A percentile compares a stretch with the other conserved stretches of the same genome.
These are phyloP conservation scores for Simplicillium sp. DNA, from an alignment of 2,329 filamentous ascomycete species.

Conservation along the genomic window DNA sequence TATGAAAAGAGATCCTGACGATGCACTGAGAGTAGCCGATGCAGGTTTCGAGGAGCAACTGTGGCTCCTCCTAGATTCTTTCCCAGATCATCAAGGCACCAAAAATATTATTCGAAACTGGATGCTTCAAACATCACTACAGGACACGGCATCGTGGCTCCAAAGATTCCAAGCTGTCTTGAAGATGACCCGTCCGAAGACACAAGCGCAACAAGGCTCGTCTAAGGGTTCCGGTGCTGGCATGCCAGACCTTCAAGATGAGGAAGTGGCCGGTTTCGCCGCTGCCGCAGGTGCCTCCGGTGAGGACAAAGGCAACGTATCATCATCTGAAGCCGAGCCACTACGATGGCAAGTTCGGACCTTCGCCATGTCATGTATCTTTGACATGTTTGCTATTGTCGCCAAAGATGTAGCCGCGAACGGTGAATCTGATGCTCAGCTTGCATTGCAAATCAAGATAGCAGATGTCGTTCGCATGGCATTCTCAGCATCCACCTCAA, in stretches of 20 bases:
- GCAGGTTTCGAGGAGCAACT: conserved; percentile 80
- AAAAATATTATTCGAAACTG: conserved; percentile 84
- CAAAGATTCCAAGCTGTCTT: conserved; percentile 80
- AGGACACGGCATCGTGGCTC: conserved; percentile 77
- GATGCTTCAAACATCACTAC: conserved; percentile 80
- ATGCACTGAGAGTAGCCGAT: conserved; percentile 68
- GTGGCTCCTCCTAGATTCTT: conserved; percentile 78
- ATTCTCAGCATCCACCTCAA: conserved; percentile 92
- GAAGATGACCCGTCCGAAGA: conserved; percentile 71
- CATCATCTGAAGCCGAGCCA: conserved; percentile 64
- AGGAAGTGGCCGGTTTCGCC: conserved; percentile 93
- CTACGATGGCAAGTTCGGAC: conserved; percentile 92
- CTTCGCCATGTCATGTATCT: conserved; percentile 84
- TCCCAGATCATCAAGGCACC: conserved; percentile 69
- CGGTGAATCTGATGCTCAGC: conserved; percentile 68
- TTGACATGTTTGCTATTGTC: conserved; percentile 71
- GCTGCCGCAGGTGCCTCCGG: conserved; percentile 55
- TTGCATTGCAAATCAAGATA: conserved; percentile 70
- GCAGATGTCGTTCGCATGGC: conserved; percentile 94
- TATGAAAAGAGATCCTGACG: conserved; percentile 84
- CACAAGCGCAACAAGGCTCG: conserved; percentile 39
- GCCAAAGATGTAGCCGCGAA: conserved; percentile 70
- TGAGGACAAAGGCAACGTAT: conserved; percentile 42
- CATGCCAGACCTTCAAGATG: conserved; percentile 78
- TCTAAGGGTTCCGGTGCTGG: conserved; percentile 35